Evolutionary conservation across 225 moss, liverwort and hornwort genomes (phyloP).

Genomic region (Straminergon stramineum): DNA sequence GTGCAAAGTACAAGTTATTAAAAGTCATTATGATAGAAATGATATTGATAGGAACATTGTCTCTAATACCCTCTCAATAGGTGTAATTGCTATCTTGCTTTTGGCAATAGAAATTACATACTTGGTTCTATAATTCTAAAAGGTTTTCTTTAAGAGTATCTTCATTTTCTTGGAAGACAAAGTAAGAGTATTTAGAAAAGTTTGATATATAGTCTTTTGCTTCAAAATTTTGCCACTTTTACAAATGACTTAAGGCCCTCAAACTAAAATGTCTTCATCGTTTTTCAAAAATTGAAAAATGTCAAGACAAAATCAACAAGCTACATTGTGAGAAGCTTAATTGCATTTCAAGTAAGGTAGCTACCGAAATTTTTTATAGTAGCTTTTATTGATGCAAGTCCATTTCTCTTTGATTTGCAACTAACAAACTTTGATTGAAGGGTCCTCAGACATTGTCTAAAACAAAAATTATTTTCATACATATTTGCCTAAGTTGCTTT

Average conservation of each 20-base stretch:
- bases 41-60: not conserved
- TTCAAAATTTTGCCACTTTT: not conserved
- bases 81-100: not conserved
- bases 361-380: not conserved
- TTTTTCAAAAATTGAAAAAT: not conserved
- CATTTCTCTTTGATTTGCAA: not conserved
- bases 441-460: rapidly evolving
- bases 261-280: not conserved
- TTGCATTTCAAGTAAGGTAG: not conserved
- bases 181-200: not conserved
- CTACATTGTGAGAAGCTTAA: not conserved
- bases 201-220: not conserved
- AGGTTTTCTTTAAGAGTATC: not conserved
- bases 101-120: not conserved
- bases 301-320: not conserved
- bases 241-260: rapidly evolving
- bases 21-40: not conserved
- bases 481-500: rapidly evolving
- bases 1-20: not conserved
- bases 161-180: not conserved
- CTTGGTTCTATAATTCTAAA: not conserved
- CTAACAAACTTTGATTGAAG: not conserved
- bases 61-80: not conserved
- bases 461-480: not conserved
- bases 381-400: not conserved